phyloP scores from a whole-genome alignment of 495 filamentous ascomycete species.

The Aspergillus funiculosus region DNA sequence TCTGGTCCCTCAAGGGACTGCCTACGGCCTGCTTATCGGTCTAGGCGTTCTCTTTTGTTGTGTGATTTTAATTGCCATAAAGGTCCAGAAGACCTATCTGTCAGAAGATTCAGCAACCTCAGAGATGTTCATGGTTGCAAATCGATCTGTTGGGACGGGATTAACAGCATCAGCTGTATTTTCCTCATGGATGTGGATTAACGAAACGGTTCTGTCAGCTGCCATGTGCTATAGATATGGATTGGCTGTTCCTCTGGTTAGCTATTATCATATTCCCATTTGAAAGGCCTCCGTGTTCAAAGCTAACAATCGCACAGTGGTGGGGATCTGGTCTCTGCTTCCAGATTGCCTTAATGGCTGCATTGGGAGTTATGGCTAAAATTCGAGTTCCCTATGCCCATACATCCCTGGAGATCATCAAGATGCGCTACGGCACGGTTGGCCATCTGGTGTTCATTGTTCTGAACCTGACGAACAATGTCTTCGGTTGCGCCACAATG shows the following conservation, averaged over 20 bases:
- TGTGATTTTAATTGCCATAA: constrained; percentile 37
- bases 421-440: constrained; percentile 46
- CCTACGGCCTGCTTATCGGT: constrained; percentile 42
- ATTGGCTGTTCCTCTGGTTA: constrained; percentile 33
- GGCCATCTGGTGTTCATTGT: constrained; percentile 48
- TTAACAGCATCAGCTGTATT: constrained; percentile 47
- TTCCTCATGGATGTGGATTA: constrained; percentile 47
- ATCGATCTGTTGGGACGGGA: constrained; percentile 42
- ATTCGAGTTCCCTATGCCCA: constrained; percentile 50
- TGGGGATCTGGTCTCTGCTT: constrained; percentile 38
- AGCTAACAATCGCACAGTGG: constrained; percentile 26
- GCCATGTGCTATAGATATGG: constrained; percentile 38
- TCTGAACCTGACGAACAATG: constrained; percentile 48
- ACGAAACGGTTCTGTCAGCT: constrained; percentile 38
- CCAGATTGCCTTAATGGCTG: constrained; percentile 39
- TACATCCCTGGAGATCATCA: constrained; percentile 51
- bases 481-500: constrained; percentile 43
- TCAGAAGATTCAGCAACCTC: constrained; percentile 42
- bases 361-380: constrained; percentile 36
- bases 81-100: constrained; percentile 38
- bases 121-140: constrained; percentile 52
- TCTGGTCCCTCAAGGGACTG: constrained; percentile 36
- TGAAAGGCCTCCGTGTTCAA: too few species aligned
- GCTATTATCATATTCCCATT: neutral
- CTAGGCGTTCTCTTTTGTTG: constrained; percentile 39